Base-by-base conservation (phyloP, 2,329 filamentous ascomycete species). In the Verticillium longisporum region DNA sequence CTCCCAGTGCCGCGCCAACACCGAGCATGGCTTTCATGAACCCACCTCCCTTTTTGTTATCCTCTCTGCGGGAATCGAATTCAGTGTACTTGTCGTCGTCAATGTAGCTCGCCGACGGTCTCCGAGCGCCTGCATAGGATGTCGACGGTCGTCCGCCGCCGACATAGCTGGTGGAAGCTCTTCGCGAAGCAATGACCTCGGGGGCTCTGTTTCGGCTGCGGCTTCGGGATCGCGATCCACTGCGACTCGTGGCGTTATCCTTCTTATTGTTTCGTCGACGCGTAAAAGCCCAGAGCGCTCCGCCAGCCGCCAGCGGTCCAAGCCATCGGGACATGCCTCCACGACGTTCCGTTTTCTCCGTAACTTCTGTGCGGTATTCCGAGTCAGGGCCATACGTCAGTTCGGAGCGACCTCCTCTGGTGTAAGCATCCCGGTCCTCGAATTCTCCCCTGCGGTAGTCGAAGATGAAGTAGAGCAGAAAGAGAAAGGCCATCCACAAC, bases 381-480 rank as follows among this genome's bases (percentile, higher is more conserved):
- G 74, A 76, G 62, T 74, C 76, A 53, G 73, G 78, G 41, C 70
- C 74, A 56, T 72, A 76, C 33, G 67, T 71, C n/a, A 70, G 74
- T 61, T 80, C 78, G 38, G 86, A 87, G 58, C 87, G 83, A 37
- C 84, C 83, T 38, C 84, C 84, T 60, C 82, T 78, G 66, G 83
- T 77, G 67, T 85, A 83, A 54, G 85, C 79, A 66, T 83, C 76
- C 69, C 78, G 70, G 71, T 82, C 68, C 70, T 84, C 59, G 74
- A 76, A 86, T 73, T 21, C 74, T 75, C 86, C 74, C 77, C 88
- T 73, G 56, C 85, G 80, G 73, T 90, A 96, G 65, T 88, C 89
- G 37, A 97, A 78, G 60, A 94, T 79, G 68, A 98, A 96, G 74
- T 92, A 97, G 14, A 86, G 65, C 1, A 92, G 69, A 15, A 97